Evolutionary conservation across 2,329 filamentous ascomycete genomes (phyloP).

Genomic region (Penicillium sumatraense): DNA sequence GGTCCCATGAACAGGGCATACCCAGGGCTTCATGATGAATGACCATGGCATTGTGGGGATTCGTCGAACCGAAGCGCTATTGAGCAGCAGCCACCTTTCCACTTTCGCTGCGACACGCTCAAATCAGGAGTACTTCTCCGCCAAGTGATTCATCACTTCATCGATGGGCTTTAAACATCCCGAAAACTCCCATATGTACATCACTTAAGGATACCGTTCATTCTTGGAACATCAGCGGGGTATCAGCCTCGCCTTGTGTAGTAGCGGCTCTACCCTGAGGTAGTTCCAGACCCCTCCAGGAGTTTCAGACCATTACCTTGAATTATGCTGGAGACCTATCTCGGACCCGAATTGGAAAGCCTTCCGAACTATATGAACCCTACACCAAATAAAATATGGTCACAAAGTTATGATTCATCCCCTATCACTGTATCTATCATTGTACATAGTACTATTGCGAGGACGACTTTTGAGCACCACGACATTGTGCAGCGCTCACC

Average conservation of each 20-base stretch:
- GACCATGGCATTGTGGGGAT: neutral
- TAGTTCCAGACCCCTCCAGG: no score
- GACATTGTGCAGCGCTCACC: constrained; percentile 5
- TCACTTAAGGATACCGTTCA: neutral
- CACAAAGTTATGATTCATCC: no score
- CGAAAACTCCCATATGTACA: neutral
- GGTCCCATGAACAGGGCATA: neutral
- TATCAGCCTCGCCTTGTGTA: neutral
- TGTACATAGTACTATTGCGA: no score
- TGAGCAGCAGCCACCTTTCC: neutral
- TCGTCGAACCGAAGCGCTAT: neutral
- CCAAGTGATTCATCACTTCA: neutral
- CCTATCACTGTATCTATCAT: no score
- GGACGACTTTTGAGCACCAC: neutral
- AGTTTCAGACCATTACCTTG: no score
- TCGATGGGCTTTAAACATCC: no score
- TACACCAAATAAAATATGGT: no score
- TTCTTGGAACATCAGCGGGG: neutral
- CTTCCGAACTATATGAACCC: no score
- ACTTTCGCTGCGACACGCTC: neutral
- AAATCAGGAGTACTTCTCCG: neutral
- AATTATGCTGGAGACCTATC: no score
- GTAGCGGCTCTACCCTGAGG: neutral
- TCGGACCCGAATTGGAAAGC: no score
- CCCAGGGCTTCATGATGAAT: neutral